Evolutionary conservation across 164 flowering plant genomes (phyloP).

Genomic region (Chloranthus sessilifolius): DNA sequence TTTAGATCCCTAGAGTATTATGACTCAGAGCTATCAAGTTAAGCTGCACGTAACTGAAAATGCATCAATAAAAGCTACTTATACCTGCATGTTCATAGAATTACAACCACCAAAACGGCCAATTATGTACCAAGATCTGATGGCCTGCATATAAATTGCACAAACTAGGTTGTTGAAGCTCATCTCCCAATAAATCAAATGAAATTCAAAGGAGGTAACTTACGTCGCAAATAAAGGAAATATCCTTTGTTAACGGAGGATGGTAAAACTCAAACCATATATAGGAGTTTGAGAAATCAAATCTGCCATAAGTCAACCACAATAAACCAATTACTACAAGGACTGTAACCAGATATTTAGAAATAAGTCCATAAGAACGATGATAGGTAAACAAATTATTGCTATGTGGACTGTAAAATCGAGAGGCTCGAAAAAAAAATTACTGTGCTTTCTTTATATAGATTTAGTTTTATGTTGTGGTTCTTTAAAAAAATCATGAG

Average conservation of each 20-base stretch:
- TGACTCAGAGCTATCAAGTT: too few species aligned
- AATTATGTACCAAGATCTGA: constrained; percentile 86
- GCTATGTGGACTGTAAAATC: too few species aligned
- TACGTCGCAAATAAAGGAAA: constrained; percentile 77
- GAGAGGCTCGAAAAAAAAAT: too few species aligned
- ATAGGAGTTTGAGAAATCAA: constrained; percentile 80
- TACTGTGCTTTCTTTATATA: too few species aligned
- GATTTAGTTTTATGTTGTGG: too few species aligned
- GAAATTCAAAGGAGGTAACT: constrained; percentile 25
- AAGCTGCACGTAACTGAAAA: background rate
- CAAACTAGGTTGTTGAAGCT: constrained; percentile 1
- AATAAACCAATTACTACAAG: background rate
- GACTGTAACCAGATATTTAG: too few species aligned
- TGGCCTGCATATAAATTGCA: constrained; percentile 44
- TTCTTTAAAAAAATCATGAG: too few species aligned
- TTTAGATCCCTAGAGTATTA: too few species aligned
- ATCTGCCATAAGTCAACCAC: constrained; percentile 36
- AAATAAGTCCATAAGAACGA: too few species aligned
- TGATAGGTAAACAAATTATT: too few species aligned
- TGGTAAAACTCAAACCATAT: constrained; percentile 95
- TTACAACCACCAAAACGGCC: constrained; percentile 98
- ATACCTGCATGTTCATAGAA: constrained; percentile 96
- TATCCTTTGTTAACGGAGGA: constrained; percentile 60
- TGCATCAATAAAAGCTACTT: background rate
- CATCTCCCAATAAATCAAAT: constrained; percentile 4